Conservation (phyloP, 2,329 filamentous ascomycete genomes). For the Ambrosiella xylebori region DNA sequence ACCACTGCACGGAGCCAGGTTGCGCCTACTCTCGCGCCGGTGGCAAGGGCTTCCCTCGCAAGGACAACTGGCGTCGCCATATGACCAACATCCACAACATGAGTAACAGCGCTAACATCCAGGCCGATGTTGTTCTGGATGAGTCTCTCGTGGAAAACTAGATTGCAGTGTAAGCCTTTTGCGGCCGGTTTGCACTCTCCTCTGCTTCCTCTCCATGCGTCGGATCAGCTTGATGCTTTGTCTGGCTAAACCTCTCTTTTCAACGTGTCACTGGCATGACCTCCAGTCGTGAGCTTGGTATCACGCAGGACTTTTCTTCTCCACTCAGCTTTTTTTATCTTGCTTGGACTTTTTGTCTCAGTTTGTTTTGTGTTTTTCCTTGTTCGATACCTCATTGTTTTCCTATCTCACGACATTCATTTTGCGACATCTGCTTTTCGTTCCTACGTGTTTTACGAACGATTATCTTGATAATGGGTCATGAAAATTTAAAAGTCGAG, state of each 20-base stretch:
- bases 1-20: slow-evolving; percentile 35
- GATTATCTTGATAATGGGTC: not conserved
- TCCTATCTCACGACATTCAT: not conserved
- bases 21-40: slow-evolving; percentile 40
- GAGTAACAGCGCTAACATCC: slow-evolving; percentile 14
- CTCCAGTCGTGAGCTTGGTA: not conserved
- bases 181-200: not conserved
- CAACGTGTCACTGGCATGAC: not conserved
- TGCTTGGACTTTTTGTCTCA: not conserved
- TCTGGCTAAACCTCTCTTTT: not conserved
- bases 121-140: slow-evolving; percentile 13
- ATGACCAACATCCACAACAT: slow-evolving; percentile 41
- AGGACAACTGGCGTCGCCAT: slow-evolving; percentile 46
- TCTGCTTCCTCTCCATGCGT: not conserved
- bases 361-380: not conserved
- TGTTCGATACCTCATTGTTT: not conserved
- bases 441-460: not conserved
- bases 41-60: slow-evolving; percentile 41
- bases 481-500: not conserved
- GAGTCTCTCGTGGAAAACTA: slow-evolving; percentile 3
- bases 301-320: not conserved
- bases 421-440: not conserved
- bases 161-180: not conserved
- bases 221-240: not conserved
- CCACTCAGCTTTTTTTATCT: not conserved